Evolutionary conservation across 2,329 filamentous ascomycete species (phyloP), one percentile per base, ranked within the genome.

Genomic region (Neonectria ditissima): DNA sequence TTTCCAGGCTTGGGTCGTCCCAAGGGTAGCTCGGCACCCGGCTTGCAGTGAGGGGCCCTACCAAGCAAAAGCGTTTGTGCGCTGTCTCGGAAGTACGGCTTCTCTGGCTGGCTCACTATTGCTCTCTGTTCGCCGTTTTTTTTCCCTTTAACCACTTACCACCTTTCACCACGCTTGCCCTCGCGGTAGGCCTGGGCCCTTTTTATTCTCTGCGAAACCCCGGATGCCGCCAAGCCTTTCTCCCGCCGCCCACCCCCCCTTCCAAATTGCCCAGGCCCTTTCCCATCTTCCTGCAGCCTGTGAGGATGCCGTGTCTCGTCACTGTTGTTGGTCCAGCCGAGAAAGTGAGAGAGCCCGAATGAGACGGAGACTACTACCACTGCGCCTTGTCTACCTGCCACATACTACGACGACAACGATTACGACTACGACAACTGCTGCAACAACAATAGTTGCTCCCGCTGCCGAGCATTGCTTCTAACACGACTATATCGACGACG

Each of bases 31-130:
- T 58, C 55, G 55, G 55, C 55, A 43, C 55, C 45, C 55, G 55
- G 55, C 45, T 52, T 32, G 37, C 37, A 37, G 37, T 41, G 37
- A 4, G 37, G n/a, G 8, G n/a, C n/a, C 37, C 37, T 18, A 20
- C 37, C 37, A 18, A 41, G 24, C 45, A 30, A 13, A 13, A 32
- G 32, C 28, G 45, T 37, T 58, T 44, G 45, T 58, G 55, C 66
- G 39, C 65, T 72, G 71, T 73, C 69, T 73, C 71, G 71, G 71
- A 73, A 73, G 69, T 70, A 64, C 71, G 71, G 71, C 71, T 72
- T 70, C 70, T 55, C 53, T 32, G 32, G 22, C 53, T 32, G 32
- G 22, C 50, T 22, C 41, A 44, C 52, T 37, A 54, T n/a, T 5
- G 34, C 24, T n/a, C 14, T 14, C 24, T n/a, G 5, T 14, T n/a